These are phyloP conservation scores for Coleophoma eucalyptorum DNA, from an alignment of 2,329 filamentous ascomycete species.

Conservation along the genomic window DNA sequence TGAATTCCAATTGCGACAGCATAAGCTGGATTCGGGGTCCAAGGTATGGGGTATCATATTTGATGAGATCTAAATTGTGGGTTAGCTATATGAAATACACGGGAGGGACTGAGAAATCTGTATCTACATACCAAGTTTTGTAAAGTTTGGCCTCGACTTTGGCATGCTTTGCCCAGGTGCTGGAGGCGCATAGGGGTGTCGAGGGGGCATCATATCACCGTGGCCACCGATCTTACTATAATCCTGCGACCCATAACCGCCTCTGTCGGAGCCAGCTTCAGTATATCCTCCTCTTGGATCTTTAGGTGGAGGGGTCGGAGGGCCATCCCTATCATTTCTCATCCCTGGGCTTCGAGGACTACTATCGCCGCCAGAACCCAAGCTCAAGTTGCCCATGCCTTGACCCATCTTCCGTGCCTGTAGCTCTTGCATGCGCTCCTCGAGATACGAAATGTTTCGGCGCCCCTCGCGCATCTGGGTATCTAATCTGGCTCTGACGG, in stretches of 20 bases:
- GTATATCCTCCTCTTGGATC: slow-evolving; percentile 51
- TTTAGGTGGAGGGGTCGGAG: slow-evolving; percentile 71
- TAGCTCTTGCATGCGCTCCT: slow-evolving; percentile 85
- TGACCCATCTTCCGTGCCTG: slow-evolving; percentile 74
- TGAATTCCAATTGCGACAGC: slow-evolving; percentile 98
- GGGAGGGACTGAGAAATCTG: not conserved
- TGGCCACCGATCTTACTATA: slow-evolving; percentile 60
- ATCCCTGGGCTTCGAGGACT: slow-evolving; percentile 42
- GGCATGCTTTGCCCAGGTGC: slow-evolving; percentile 65
- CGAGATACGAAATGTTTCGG: slow-evolving; percentile 92
- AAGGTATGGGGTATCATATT: slow-evolving; percentile 94
- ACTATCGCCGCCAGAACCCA: slow-evolving; percentile 41
- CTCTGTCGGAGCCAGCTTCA: slow-evolving; percentile 45
- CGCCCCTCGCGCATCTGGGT: slow-evolving; percentile 91
- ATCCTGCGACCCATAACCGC: slow-evolving; percentile 58
- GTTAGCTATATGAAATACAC: slow-evolving; percentile 4
- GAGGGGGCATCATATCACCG: slow-evolving; percentile 73
- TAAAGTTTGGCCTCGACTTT: slow-evolving; percentile 83
- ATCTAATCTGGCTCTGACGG: slow-evolving; percentile 85
- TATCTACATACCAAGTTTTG: slow-evolving; percentile 77
- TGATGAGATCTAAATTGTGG: slow-evolving; percentile 74
- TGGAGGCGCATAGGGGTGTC: slow-evolving; percentile 73
- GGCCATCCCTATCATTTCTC: slow-evolving; percentile 38
- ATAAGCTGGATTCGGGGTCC: slow-evolving; percentile 98
- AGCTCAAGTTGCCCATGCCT: slow-evolving; percentile 62